Conservation (phyloP, 148 eudicot species). For the Tetragonia tetragonoides region DNA sequence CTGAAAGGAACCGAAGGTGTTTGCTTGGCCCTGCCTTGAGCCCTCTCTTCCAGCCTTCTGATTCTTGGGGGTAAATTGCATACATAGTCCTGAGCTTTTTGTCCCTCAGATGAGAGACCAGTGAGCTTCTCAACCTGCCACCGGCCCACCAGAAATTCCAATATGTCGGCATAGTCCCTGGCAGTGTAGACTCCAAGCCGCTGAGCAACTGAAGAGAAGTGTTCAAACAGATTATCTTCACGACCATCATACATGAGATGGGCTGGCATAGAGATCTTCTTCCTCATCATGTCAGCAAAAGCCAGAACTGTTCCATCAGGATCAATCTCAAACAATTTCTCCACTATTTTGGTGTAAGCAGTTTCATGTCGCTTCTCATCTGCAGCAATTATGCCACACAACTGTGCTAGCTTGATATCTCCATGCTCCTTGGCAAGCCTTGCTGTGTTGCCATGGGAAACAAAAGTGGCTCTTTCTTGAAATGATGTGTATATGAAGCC, state of each 20-base stretch:
- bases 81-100: constrained; percentile 46
- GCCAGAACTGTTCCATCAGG: constrained; percentile 55
- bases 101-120: constrained; percentile 47
- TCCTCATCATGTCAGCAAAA: constrained; percentile 70
- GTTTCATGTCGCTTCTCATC: constrained; percentile 72
- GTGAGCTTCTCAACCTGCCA: constrained; percentile 48
- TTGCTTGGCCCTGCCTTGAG: constrained; percentile 38
- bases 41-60: constrained; percentile 45
- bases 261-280: constrained; percentile 71
- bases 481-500: constrained; percentile 67
- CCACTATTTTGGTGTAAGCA: constrained; percentile 60
- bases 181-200: constrained; percentile 58
- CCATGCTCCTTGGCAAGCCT: constrained; percentile 59
- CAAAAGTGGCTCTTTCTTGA: constrained; percentile 64
- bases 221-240: constrained; percentile 48
- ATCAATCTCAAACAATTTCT: constrained; percentile 64
- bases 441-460: constrained; percentile 71
- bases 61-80: constrained; percentile 46
- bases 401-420: constrained; percentile 53
- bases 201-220: constrained; percentile 60
- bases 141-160: constrained; percentile 49
- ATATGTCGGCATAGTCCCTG: constrained; percentile 52
- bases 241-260: constrained; percentile 64
- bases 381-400: constrained; percentile 62
- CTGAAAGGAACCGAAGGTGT: constrained; percentile 39